phyloP scores from a whole-genome alignment of 2,329 filamentous ascomycete genomes.

The Ophiostoma australiae region DNA sequence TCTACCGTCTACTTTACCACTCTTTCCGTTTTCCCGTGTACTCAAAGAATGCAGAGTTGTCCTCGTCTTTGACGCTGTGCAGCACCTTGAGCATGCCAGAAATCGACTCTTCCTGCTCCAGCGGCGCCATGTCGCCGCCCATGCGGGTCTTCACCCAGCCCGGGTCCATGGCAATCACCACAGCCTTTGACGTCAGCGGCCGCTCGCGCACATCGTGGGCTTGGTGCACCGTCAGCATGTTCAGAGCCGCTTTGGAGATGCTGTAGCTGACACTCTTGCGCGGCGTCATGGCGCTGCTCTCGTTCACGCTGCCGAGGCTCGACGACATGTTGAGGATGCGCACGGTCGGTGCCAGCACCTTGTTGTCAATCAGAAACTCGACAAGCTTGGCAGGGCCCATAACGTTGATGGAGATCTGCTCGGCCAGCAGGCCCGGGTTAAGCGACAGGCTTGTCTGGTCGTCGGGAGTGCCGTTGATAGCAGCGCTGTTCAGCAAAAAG shows the following conservation, averaged over 20 bases:
- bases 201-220: constrained; percentile 28
- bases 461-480: constrained; percentile 36
- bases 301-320: constrained; percentile 36
- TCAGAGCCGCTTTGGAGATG: constrained; percentile 33
- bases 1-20: constrained; percentile 28
- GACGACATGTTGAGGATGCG: constrained; percentile 43
- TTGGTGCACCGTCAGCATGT: constrained; percentile 36
- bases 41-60: constrained; percentile 31
- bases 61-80: constrained; percentile 57
- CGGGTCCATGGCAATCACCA: constrained; percentile 34
- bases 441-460: constrained; percentile 39
- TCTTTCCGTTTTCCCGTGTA: constrained; percentile 28
- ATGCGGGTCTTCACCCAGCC: constrained; percentile 37
- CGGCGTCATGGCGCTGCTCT: constrained; percentile 31
- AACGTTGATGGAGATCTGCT: constrained; percentile 44
- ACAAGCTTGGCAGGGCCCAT: constrained; percentile 44
- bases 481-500: constrained; percentile 33
- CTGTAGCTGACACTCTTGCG: constrained; percentile 35
- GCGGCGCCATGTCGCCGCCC: constrained; percentile 32
- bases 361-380: constrained; percentile 35
- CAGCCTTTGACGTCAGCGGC: constrained; percentile 21
- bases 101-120: constrained; percentile 33
- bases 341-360: constrained; percentile 30
- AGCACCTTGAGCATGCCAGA: constrained; percentile 67
- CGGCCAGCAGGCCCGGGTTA: constrained; percentile 34